Base-by-base conservation (phyloP, 1,284 basidiomycete genomes). In the Psilocybe mexicana region DNA sequence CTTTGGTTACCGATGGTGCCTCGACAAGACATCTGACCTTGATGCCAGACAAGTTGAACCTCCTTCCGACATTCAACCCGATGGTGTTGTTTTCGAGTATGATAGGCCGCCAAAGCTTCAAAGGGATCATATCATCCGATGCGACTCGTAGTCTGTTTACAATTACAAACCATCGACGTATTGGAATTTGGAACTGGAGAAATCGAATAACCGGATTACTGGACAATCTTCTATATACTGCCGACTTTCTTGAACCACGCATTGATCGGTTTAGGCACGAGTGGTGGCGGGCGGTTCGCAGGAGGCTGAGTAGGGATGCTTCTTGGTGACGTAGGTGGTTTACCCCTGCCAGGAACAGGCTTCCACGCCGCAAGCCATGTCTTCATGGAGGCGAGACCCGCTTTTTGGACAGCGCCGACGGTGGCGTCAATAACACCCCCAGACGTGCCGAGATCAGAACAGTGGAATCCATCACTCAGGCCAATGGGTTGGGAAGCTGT, bases 391-490 rank as follows among this genome's bases (percentile, higher is more conserved):
- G 63, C 61, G 7, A 77, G 64, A 3, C 74, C 73, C 26, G 72
- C 58, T 44, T 72, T 64, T 66, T 89, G 86, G 12, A 88, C 85
- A 0, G 73, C 72, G 4, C 69, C 66, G 28, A 90, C 75, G 0
- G 82, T 84, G 24, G 76, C 56, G 60, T 89, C 86, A 2, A 75
- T 75, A 1, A 62, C 43, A 2, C 75, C 83, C 45, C 74, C 74
- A 23, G 62, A 54, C 0, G 76, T 74, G 53, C 73, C 61, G 44
- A 90, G 69, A 67, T 91, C 88, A 2, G 85, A 85, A 67, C 79
- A 81, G 65, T 90, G 88, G 77, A 84, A 89, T 0, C 85, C 88
- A 59, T 87, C 77, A 43, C 82, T 72, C 7, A 82, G 68, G 10
- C 73, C 77, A 56, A 89, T 84, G 0, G 84, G 84, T 63, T 86